phyloP scores from a whole-genome alignment of 345 rosid species.

The Brassica cretica region DNA sequence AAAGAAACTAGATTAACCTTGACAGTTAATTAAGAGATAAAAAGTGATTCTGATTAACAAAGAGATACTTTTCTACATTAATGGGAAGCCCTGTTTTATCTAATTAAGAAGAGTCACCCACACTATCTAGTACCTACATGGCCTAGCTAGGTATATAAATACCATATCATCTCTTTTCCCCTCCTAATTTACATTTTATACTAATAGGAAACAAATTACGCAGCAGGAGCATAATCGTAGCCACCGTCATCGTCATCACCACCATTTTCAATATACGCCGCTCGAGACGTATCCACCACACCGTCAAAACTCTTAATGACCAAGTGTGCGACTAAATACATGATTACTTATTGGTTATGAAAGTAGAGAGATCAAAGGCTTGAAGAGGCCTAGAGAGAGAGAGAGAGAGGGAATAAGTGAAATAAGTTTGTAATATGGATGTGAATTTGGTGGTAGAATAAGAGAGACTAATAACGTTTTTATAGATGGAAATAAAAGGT shows the following conservation, averaged over 20 bases:
- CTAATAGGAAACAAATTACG: conserved; percentile 16
- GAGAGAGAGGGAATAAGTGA: conserved; percentile 13
- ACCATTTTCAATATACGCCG: conserved; percentile 22
- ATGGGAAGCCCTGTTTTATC: background rate
- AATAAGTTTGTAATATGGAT: background rate
- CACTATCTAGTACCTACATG: conserved; percentile 19
- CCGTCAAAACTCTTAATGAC: background rate
- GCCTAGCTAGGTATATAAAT: conserved; percentile 8
- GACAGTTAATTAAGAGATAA: background rate
- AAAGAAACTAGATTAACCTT: background rate
- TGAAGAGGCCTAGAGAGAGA: background rate
- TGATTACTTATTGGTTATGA: background rate
- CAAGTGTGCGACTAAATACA: conserved; percentile 7
- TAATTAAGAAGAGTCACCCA: conserved; percentile 14
- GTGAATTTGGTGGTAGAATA: conserved; percentile 27
- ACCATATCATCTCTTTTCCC: background rate
- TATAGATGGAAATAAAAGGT: conserved; percentile 26
- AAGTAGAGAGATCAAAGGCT: background rate
- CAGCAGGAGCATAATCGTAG: conserved; percentile 39
- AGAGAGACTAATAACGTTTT: background rate
- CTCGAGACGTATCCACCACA: conserved; percentile 14
- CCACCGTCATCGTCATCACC: conserved; percentile 38
- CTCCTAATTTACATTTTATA: background rate
- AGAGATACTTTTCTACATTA: background rate
- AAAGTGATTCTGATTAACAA: background rate